Evolutionary conservation across 1,139 yeast species (phyloP), one percentile per base, ranked within the genome.

Genomic region (Yamadazyma sp.): DNA sequence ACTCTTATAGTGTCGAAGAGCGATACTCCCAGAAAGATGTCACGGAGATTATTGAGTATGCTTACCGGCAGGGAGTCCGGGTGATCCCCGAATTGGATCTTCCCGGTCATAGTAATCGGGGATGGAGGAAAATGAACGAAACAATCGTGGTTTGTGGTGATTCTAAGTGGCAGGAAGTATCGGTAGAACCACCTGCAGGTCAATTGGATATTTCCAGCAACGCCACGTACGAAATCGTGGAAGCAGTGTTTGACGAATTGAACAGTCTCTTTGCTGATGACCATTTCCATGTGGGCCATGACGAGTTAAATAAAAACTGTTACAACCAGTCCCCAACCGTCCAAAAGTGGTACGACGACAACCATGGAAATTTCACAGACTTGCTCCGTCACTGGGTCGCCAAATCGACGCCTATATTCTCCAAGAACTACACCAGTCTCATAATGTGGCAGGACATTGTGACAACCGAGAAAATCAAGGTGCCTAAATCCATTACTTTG

Each of bases 371-470:
- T 6, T 42, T 45, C 29, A 45, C 49, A 17, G 72, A 68, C 40
- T 54, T 73, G 23, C 44, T 62, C 10, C 69, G 67, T 43, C 50
- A 61, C 44, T 73, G 74, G 67, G 48, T 71, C n/a, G 66, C 70
- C 44, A 51, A 51, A 12, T 52, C 69, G 0, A 38, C 60, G 10
- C 73, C 75, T 1, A 61, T 73, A 6, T 67, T 67, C 51, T 41
- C 44, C 26, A 49, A 49, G 25, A 52, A 53, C 21, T 61, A 50
- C 12, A 42, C 45, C 6, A 55, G 63, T 33, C 50, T 73, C 17
- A 61, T 61, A 15, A 69, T 71, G 75, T 73, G 79, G 79, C 74
- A 73, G 48, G 79, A 73, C 46, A 53, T 67, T n/a, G 49, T 70
- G 5, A 47, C 56, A 12, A 61, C 59, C 9, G 44, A 53, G 16